Percentiles rank a stretch among this genome's conserved stretches.
Evolutionary conservation across 805 yeast species (phyloP).

Genomic region (Candida quercuum): DNA sequence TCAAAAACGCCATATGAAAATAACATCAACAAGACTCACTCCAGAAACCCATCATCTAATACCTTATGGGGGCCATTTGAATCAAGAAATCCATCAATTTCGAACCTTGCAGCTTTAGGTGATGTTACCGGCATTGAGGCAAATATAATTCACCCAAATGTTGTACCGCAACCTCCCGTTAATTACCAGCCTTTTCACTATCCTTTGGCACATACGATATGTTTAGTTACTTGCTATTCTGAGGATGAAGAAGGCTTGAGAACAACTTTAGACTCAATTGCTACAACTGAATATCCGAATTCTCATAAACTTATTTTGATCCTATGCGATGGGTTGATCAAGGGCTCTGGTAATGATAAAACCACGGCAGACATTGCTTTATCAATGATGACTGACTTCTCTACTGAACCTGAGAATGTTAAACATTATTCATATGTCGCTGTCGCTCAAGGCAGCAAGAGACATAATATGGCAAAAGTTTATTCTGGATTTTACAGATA

Average conservation of each 20-base stretch:
- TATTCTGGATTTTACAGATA: conserved; percentile 92
- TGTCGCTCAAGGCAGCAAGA: conserved; percentile 87
- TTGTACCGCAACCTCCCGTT: conserved; percentile 87
- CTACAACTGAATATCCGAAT: conserved; percentile 94
- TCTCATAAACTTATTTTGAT: conserved; percentile 84
- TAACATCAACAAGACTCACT: conserved; percentile 8
- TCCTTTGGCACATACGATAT: conserved; percentile 70
- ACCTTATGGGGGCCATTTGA: conserved; percentile 14
- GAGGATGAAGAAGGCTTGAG: conserved; percentile 86
- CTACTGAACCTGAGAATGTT: conserved; percentile 68
- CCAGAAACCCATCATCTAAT: conserved; percentile 12
- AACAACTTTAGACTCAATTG: conserved; percentile 84
- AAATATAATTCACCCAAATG: conserved; percentile 65
- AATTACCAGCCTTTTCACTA: conserved; percentile 82
- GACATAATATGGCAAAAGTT: conserved; percentile 97
- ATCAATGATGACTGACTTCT: conserved; percentile 79
- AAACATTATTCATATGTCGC: conserved; percentile 86
- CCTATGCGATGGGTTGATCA: conserved; percentile 90
- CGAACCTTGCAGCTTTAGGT: conserved; percentile 17
- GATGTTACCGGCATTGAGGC: conserved; percentile 46
- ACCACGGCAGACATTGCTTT: conserved; percentile 89
- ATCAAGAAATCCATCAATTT: conserved; percentile 21
- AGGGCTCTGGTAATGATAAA: conserved; percentile 86
- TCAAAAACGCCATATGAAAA: conserved; percentile 21
- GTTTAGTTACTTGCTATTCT: conserved; percentile 88